Evolutionary conservation across 768 basidiomycete genomes (phyloP).

Genomic region (Tylopilus cervinicoccineus): DNA sequence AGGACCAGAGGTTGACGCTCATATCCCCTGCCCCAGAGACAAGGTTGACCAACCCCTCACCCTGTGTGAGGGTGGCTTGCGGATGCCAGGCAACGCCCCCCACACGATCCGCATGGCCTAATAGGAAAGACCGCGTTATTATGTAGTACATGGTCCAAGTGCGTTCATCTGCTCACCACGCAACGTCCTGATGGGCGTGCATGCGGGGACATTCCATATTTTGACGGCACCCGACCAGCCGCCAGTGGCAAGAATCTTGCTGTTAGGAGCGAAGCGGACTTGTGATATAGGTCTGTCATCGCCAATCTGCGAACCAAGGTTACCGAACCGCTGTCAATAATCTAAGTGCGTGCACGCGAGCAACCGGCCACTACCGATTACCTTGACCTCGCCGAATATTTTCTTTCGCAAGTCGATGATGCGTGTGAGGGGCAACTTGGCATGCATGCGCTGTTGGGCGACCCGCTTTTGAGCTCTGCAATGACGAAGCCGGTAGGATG

Average conservation of each 20-base stretch:
- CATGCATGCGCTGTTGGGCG: conserved; percentile 89
- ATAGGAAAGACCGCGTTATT: conserved; percentile 7
- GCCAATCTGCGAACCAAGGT: conserved; percentile 96
- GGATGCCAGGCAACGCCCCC: conserved; percentile 99
- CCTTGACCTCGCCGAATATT: conserved; percentile 87
- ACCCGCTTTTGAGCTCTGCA: conserved; percentile 93
- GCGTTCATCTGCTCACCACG: conserved; percentile 48
- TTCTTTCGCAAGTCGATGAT: conserved; percentile 93
- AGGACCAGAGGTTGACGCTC: conserved; percentile 83
- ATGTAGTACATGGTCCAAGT: neutral
- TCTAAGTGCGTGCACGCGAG: neutral
- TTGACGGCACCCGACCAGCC: conserved; percentile 97
- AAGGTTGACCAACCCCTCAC: conserved; percentile 67
- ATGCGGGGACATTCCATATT: conserved; percentile 92
- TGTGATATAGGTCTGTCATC: conserved; percentile 93
- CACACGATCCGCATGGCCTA: conserved; percentile 88
- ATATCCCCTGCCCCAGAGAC: conserved; percentile 90
- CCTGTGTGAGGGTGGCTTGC: conserved; percentile 72
- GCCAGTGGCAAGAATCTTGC: conserved; percentile 81
- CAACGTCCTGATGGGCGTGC: conserved; percentile 71
- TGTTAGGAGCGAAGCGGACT: conserved; percentile 93
- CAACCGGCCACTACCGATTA: conserved; percentile 29
- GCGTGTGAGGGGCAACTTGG: conserved; percentile 78
- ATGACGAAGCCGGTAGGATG: conserved; percentile 35
- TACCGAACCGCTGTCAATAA: conserved; percentile 69